Evolutionary conservation across 805 yeast genomes (phyloP).

Genomic region (Scheffersomyces spartinae): DNA sequence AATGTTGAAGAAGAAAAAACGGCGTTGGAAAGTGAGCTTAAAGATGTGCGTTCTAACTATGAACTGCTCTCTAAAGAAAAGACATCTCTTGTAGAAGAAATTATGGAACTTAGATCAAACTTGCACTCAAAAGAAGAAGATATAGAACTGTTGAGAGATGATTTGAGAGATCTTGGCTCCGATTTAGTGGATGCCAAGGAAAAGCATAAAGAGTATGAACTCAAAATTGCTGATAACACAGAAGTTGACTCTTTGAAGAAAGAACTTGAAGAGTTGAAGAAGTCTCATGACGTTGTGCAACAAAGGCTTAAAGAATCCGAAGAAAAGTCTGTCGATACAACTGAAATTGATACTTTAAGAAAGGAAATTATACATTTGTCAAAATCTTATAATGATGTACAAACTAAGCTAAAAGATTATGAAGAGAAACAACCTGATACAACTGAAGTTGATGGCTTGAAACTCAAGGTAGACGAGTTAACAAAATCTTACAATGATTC

Average conservation of each 20-base stretch:
- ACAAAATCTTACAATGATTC: too few relatives aligned
- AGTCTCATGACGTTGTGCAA: constrained; percentile 5
- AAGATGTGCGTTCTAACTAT: constrained; percentile 8
- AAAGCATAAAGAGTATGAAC: constrained; percentile 32
- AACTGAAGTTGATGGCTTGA: too few relatives aligned
- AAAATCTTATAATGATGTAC: too few relatives aligned
- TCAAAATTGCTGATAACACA: constrained; percentile 1
- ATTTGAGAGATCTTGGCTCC: constrained; percentile 66
- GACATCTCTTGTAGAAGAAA: constrained; percentile 9
- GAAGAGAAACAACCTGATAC: too few relatives aligned
- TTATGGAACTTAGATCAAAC: constrained; percentile 11
- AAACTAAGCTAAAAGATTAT: too few relatives aligned
- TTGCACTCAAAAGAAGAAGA: constrained; percentile 44
- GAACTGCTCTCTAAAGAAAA: constrained; percentile 6
- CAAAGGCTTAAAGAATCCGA: constrained; percentile 11
- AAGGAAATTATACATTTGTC: constrained; percentile 4
- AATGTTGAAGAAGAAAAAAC: constrained; percentile 2
- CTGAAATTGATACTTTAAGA: constrained; percentile 13
- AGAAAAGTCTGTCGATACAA: constrained; percentile 8
- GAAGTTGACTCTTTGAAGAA: constrained; percentile 2
- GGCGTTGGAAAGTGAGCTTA: constrained; percentile 4
- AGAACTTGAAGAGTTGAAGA: constrained; percentile 4
- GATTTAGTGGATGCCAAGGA: constrained; percentile 67
- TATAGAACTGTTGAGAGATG: constrained; percentile 59
- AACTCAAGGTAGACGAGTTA: too few relatives aligned